Evolutionary conservation across 106 monocot species (phyloP).

Genomic region (Cymbidium sinense): DNA sequence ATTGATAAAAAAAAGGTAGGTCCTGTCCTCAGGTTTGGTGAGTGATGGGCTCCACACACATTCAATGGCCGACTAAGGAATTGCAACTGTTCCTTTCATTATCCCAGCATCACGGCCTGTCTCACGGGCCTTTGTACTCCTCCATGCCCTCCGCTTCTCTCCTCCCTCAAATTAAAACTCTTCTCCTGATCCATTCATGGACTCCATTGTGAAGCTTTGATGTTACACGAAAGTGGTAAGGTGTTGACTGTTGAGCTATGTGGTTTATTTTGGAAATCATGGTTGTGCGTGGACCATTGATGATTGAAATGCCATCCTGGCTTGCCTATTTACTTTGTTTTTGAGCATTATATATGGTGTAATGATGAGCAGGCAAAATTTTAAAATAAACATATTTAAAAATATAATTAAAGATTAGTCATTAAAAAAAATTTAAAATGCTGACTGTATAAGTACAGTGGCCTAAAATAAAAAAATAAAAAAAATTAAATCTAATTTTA

Average conservation of each 20-base stretch:
- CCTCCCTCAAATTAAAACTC: neutral
- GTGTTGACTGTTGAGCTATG: neutral
- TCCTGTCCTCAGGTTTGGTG: constrained; percentile 16
- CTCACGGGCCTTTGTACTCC: constrained; percentile 10
- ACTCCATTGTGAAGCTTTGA: neutral
- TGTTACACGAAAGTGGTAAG: neutral
- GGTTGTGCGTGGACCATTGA: neutral
- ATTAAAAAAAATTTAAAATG: no score
- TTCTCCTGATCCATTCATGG: neutral
- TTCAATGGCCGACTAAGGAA: constrained; percentile 23
- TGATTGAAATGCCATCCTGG: neutral
- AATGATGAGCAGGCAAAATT: no score
- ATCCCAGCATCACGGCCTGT: constrained; percentile 5
- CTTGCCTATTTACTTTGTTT: neutral
- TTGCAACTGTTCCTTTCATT: constrained; percentile 2
- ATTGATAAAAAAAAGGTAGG: constrained; percentile 10
- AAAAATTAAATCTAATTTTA: no score
- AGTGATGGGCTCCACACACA: constrained; percentile 8
- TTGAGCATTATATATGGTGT: neutral
- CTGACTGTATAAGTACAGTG: no score
- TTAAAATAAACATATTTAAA: no score
- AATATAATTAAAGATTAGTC: no score
- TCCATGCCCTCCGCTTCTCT: no score
- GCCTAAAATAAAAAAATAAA: no score
- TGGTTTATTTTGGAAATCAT: neutral